phyloP scores from a whole-genome alignment of 768 basidiomycete genomes.

The Austroboletus festivus region DNA sequence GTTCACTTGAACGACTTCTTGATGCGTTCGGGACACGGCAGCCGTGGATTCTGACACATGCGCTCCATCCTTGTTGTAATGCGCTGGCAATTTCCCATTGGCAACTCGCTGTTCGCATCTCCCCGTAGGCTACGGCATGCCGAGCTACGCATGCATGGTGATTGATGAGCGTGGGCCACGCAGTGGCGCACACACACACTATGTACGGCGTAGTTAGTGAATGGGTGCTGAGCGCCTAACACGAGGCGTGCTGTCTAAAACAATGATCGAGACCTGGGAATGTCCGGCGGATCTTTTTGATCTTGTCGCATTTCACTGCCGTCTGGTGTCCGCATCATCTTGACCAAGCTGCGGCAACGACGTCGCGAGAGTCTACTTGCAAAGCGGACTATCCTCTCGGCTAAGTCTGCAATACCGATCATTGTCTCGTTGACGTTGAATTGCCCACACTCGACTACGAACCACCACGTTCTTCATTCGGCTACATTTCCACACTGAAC shows the following conservation, averaged over 20 bases:
- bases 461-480: constrained; percentile 6
- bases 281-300: constrained; percentile 22
- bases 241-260: constrained; percentile 18
- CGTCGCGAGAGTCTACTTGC: constrained; percentile 13
- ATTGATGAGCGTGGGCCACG: constrained; percentile 27
- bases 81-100: constrained; percentile 15
- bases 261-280: constrained; percentile 20
- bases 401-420: constrained; percentile 5
- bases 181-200: constrained; percentile 21
- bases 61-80: constrained; percentile 14
- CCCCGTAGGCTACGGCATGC: constrained; percentile 27
- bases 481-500: constrained; percentile 7
- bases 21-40: constrained; percentile 14
- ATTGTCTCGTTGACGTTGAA: constrained; percentile 8
- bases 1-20: constrained; percentile 9
- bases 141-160: constrained; percentile 25
- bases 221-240: constrained; percentile 14
- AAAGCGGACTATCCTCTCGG: constrained; percentile 22
- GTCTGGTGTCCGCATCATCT: constrained; percentile 21
- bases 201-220: constrained; percentile 15
- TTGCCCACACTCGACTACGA: constrained; percentile 7
- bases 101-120: constrained; percentile 17
- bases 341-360: constrained; percentile 11
- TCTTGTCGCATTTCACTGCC: constrained; percentile 8
- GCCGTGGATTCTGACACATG: constrained; percentile 5